These are phyloP conservation scores for peach (Prunus persica) DNA, from an alignment of 306 rosid species.

Conservation along the genomic window Prunus_persica_NCBIv2 NC_034016.1:22320501-22321000, in stretches of 20 bases:
- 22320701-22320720: constrained; percentile 6
- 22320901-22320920: constrained; percentile 57
- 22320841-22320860: constrained; percentile 92
- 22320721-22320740: constrained; percentile 15
- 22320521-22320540: constrained; percentile 2
- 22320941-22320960: too few species aligned
- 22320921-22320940: background rate
- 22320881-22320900: constrained; percentile 94
- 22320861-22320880: constrained; percentile 79
- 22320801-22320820: constrained; percentile 70
- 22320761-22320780: background rate
- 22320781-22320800: constrained; percentile 49
- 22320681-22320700: background rate
- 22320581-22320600: constrained; percentile 27
- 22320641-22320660: constrained; percentile 55
- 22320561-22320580: background rate
- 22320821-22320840: constrained; percentile 80
- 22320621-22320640: constrained; percentile 61
- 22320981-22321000: too few species aligned
- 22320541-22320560: background rate
- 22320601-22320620: constrained; percentile 75
- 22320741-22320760: background rate
- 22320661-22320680: constrained; percentile 4
- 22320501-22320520: background rate
- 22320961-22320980: too few species aligned